A percentile compares a stretch with the other conserved stretches of the same genome.
Evolutionary conservation across 2,329 filamentous ascomycete species (phyloP).

Genomic region (Calonectria leucothoes): DNA sequence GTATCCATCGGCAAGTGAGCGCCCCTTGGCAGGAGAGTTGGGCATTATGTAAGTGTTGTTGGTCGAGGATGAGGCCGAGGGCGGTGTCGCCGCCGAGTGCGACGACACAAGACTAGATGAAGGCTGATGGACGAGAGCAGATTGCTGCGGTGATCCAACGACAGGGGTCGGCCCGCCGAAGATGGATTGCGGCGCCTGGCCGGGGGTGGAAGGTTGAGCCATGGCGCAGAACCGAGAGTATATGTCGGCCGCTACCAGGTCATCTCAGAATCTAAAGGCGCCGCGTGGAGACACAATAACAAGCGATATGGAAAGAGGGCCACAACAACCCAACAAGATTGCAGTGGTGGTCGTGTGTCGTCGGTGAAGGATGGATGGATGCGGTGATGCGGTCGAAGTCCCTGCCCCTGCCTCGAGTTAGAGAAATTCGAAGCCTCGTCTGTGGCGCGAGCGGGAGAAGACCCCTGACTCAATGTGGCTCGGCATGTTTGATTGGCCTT

Average conservation of each 20-base stretch:
- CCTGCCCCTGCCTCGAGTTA: conserved; percentile 27
- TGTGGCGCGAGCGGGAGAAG: conserved; percentile 28
- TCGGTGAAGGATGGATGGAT: conserved; percentile 34
- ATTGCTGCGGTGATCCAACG: conserved; percentile 39
- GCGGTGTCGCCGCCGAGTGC: conserved; percentile 39
- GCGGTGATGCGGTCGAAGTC: conserved; percentile 34
- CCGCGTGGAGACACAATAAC: background rate
- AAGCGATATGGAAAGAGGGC: background rate
- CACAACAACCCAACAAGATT: background rate
- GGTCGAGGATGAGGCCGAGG: conserved; percentile 55
- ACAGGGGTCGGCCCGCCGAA: conserved; percentile 56
- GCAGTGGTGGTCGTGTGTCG: conserved; percentile 24
- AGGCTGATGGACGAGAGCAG: conserved; percentile 38
- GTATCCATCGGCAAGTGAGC: conserved; percentile 77
- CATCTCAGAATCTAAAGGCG: conserved; percentile 31
- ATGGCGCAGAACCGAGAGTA: conserved; percentile 47
- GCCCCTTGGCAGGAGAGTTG: conserved; percentile 79
- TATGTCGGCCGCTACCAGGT: conserved; percentile 29
- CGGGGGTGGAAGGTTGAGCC: conserved; percentile 59
- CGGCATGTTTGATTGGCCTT: conserved; percentile 30
- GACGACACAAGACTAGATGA: conserved; percentile 42
- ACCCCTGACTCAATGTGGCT: conserved; percentile 19
- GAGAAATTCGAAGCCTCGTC: conserved; percentile 34
- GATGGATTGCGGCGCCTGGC: conserved; percentile 55
- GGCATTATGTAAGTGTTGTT: conserved; percentile 93